phyloP scores from a whole-genome alignment of 306 rosid species.

The Gastrolobium bilobum region DNA sequence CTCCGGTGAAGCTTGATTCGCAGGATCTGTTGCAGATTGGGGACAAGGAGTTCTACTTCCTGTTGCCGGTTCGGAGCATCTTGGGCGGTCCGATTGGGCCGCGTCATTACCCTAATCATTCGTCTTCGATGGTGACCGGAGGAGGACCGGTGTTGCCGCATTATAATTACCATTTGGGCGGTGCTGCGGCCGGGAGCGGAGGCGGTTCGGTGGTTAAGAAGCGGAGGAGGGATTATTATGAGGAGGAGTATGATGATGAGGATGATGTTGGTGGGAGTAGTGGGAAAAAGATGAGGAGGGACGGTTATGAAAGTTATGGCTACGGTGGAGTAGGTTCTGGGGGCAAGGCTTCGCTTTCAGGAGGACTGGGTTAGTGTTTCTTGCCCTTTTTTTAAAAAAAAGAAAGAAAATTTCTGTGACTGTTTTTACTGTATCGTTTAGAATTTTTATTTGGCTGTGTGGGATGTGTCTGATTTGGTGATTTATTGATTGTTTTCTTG shows the following conservation, averaged over 20 bases:
- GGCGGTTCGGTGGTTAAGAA: conserved; percentile 67
- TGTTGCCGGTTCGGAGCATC: conserved; percentile 84
- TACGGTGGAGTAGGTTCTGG: conserved; percentile 72
- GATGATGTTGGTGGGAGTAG: conserved; percentile 68
- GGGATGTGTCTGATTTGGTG: background rate
- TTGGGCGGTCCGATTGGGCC: conserved; percentile 63
- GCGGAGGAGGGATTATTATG: conserved; percentile 75
- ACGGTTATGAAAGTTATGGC: conserved; percentile 72
- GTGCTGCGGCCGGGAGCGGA: conserved; percentile 47
- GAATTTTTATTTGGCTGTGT: background rate
- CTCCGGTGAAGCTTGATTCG: conserved; percentile 94
- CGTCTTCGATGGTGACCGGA: conserved; percentile 2
- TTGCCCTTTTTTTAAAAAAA: no score
- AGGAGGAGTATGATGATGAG: conserved; percentile 84
- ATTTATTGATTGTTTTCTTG: background rate
- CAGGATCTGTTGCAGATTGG: conserved; percentile 98
- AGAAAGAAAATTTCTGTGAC: background rate
- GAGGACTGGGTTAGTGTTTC: conserved; percentile 67
- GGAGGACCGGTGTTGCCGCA: conserved; percentile 44
- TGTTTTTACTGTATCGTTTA: background rate
- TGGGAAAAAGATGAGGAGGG: conserved; percentile 84
- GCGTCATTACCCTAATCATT: conserved; percentile 63
- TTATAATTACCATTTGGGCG: conserved; percentile 64
- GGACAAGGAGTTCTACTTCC: conserved; percentile 92
- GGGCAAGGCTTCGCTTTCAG: conserved; percentile 68